Percentiles rank a stretch among this genome's conserved stretches.
These are phyloP conservation scores for Aspergillus fijiensis DNA, from an alignment of 2,329 filamentous ascomycete genomes.

Conservation along the genomic window DNA sequence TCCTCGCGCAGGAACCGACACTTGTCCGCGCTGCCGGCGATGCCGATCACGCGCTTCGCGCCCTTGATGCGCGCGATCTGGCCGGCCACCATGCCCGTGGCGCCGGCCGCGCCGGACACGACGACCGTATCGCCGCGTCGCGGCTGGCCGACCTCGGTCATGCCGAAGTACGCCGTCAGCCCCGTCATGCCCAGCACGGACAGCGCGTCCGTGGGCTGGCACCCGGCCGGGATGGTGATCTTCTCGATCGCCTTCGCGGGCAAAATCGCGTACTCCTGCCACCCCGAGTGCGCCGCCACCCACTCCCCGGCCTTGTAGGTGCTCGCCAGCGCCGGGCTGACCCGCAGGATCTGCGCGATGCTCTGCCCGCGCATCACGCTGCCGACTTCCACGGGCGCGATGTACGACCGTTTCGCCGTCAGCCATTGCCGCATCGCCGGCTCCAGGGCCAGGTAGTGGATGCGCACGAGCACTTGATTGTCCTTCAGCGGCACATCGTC, in stretches of 20 bases:
- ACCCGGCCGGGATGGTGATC: constrained; percentile 47
- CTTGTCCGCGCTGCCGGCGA: constrained; percentile 67
- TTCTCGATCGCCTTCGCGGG: constrained; percentile 51
- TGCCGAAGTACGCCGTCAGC: constrained; percentile 74
- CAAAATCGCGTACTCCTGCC: constrained; percentile 66
- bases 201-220: constrained; percentile 60
- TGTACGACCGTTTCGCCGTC: constrained; percentile 60
- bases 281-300: constrained; percentile 58
- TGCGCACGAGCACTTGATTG: constrained; percentile 61
- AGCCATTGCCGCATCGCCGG: constrained; percentile 76
- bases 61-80: constrained; percentile 77
- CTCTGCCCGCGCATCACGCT: constrained; percentile 66
- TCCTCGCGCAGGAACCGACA: constrained; percentile 64
- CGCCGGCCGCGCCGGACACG: constrained; percentile 74
- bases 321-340: constrained; percentile 49
- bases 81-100: constrained; percentile 72
- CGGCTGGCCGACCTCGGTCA: constrained; percentile 66
- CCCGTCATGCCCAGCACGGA: constrained; percentile 66
- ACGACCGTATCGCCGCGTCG: constrained; percentile 72
- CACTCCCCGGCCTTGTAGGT: constrained; percentile 41
- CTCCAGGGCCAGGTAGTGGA: constrained; percentile 67
- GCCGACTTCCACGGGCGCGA: constrained; percentile 67
- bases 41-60: constrained; percentile 59
- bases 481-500: constrained; percentile 28
- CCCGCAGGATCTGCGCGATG: constrained; percentile 59